Conservation (phyloP, 2,329 filamentous ascomycete species). For the Aspergillus neoniger region DNA sequence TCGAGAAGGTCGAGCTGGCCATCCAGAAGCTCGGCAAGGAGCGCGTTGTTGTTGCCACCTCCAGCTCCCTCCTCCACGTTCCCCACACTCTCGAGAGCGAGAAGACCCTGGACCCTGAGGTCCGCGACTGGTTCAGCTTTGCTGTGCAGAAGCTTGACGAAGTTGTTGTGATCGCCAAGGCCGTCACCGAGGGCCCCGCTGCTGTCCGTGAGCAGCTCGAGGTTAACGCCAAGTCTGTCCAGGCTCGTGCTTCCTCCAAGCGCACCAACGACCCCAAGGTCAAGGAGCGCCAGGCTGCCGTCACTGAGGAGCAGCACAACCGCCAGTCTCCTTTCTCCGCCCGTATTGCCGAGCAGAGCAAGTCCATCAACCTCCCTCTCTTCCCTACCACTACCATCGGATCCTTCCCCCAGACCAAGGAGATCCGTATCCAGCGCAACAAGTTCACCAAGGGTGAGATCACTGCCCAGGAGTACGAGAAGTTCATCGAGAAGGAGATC, state of each 20-base stretch:
- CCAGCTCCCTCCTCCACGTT: constrained; percentile 96
- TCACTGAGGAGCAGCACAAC: constrained; percentile 83
- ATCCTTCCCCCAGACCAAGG: constrained; percentile 98
- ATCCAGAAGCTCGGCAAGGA: constrained; percentile 97
- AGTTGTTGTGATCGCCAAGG: constrained; percentile 92
- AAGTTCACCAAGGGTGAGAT: constrained; percentile 99
- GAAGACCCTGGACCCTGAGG: constrained; percentile 94
- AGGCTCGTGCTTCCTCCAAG: constrained; percentile 86
- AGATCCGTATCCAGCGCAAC: constrained; percentile 95
- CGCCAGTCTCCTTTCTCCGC: constrained; percentile 85
- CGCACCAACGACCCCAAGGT: constrained; percentile 97
- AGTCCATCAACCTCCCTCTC: constrained; percentile 86
- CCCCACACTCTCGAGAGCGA: constrained; percentile 97
- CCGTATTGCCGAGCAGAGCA: constrained; percentile 86
- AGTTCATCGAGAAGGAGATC: constrained; percentile 99
- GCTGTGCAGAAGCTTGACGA: constrained; percentile 91
- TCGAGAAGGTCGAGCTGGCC: constrained; percentile 85
- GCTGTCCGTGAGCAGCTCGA: constrained; percentile 85
- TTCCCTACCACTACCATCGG: constrained; percentile 99
- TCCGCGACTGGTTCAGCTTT: constrained; percentile 98
- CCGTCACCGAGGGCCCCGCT: constrained; percentile 87
- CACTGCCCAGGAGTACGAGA: constrained; percentile 87
- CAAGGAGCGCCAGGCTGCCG: constrained; percentile 91
- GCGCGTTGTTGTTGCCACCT: constrained; percentile 93
- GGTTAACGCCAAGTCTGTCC: constrained; percentile 92